Percentiles rank a stretch among this genome's conserved stretches.
phyloP scores from a whole-genome alignment of 73 alveolate genomes.

The Blepharisma japonicum region DNA sequence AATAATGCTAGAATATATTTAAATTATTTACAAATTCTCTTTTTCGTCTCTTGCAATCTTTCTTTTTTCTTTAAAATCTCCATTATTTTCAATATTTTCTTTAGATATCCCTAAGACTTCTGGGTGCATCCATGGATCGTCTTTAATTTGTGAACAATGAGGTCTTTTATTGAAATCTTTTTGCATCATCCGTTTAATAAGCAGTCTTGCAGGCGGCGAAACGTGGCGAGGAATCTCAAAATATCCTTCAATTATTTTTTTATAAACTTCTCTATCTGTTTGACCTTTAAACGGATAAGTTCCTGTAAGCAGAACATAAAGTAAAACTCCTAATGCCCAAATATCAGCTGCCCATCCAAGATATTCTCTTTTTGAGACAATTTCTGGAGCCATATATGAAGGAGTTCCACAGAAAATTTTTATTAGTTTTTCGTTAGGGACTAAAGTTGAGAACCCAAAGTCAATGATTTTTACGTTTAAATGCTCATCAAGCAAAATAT shows the following conservation, averaged over 20 bases:
- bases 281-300: slow-evolving; percentile 87
- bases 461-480: slow-evolving; percentile 73
- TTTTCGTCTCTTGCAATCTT: no score
- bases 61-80: no score
- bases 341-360: slow-evolving; percentile 87
- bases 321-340: slow-evolving; percentile 94
- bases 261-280: slow-evolving; percentile 83
- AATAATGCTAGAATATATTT: no score
- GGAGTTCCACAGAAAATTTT: slow-evolving; percentile 95
- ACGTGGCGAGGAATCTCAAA: slow-evolving; percentile 62
- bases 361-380: slow-evolving; percentile 82
- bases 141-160: slow-evolving; percentile 49
- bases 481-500: slow-evolving; percentile 43
- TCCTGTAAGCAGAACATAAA: slow-evolving; percentile 82
- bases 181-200: slow-evolving; percentile 33
- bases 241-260: slow-evolving; percentile 54
- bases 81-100: no score
- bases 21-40: no score
- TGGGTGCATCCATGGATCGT: slow-evolving; percentile 63
- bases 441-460: slow-evolving; percentile 77
- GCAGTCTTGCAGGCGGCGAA: slow-evolving; percentile 43
- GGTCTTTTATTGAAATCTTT: slow-evolving; percentile 44
- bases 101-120: no score
- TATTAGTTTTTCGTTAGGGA: slow-evolving; percentile 61
- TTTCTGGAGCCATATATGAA: slow-evolving; percentile 97